Evolutionary conservation across 2,329 filamentous ascomycete genomes (phyloP).

Genomic region (Fusarium globosum): DNA sequence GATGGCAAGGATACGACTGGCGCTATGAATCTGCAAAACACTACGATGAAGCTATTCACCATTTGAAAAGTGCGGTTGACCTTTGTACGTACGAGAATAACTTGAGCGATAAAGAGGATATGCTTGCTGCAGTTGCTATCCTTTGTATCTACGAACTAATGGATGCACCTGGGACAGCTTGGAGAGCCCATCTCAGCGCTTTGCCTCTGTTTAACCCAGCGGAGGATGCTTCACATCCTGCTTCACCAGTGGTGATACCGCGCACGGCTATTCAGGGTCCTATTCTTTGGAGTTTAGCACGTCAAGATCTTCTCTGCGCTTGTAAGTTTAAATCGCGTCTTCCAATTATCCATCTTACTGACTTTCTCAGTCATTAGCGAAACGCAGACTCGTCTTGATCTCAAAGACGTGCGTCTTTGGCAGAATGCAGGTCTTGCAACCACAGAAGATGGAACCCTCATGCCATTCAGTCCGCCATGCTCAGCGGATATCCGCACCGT

Average conservation of each 20-base stretch:
- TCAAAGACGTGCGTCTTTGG: slow-evolving; percentile 72
- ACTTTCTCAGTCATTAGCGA: slow-evolving; percentile 32
- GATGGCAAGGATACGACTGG: slow-evolving; percentile 28
- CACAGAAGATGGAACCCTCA: slow-evolving; percentile 40
- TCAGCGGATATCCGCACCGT: slow-evolving; percentile 55
- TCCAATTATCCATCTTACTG: background rate
- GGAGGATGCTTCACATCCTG: slow-evolving; percentile 32
- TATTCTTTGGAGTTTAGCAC: slow-evolving; percentile 41
- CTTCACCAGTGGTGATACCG: slow-evolving; percentile 29
- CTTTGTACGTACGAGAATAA: slow-evolving; percentile 55
- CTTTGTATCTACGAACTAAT: slow-evolving; percentile 75
- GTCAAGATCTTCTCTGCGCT: slow-evolving; percentile 37
- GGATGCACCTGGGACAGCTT: slow-evolving; percentile 71
- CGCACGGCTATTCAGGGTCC: slow-evolving; percentile 37
- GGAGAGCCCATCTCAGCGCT: slow-evolving; percentile 73
- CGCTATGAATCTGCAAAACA: slow-evolving; percentile 37
- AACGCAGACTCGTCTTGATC: slow-evolving; percentile 57
- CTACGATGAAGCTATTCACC: slow-evolving; percentile 36
- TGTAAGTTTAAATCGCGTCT: background rate
- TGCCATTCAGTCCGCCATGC: slow-evolving; percentile 49
- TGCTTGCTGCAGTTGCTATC: slow-evolving; percentile 73
- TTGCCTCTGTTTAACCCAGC: slow-evolving; percentile 69
- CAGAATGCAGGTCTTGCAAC: slow-evolving; percentile 69
- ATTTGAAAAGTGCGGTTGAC: slow-evolving; percentile 30
- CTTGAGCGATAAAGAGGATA: slow-evolving; percentile 49